Evolutionary conservation across 2,329 filamentous ascomycete genomes (phyloP).

Genomic region (Fusarium coicis): DNA sequence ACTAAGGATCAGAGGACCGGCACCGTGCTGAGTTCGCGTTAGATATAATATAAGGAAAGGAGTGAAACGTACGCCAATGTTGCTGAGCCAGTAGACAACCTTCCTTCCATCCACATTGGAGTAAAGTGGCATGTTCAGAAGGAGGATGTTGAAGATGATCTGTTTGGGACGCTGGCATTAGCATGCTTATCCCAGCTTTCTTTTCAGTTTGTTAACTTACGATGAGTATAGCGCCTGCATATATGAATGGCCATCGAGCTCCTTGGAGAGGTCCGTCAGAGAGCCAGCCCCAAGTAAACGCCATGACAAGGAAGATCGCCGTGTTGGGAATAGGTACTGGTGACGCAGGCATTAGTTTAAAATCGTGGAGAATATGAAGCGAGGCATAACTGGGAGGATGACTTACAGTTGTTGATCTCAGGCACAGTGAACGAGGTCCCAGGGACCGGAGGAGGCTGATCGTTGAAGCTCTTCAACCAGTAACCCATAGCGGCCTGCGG

Average conservation of each 20-base stretch:
- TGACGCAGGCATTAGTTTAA: background rate
- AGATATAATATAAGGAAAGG: background rate
- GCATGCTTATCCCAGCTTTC: too few species aligned
- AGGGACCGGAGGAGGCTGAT: background rate
- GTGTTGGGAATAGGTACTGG: conserved; percentile 23
- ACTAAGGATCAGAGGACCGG: conserved; percentile 36
- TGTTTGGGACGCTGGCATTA: background rate
- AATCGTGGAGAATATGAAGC: too few species aligned
- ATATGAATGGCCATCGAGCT: conserved; percentile 29
- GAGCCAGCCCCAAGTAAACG: conserved; percentile 28
- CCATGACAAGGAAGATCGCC: conserved; percentile 33
- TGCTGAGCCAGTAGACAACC: conserved; percentile 33
- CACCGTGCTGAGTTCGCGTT: background rate
- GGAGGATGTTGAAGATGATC: conserved; percentile 20
- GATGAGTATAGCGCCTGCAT: conserved; percentile 22
- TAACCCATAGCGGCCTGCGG: background rate
- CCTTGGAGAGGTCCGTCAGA: conserved; percentile 30
- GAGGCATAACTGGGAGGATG: background rate
- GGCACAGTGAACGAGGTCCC: background rate
- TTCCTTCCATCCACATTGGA: conserved; percentile 11
- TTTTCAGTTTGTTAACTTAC: background rate
- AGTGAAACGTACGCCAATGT: conserved; percentile 32
- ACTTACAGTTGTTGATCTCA: background rate
- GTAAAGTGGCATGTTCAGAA: conserved; percentile 33
- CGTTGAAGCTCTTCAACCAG: conserved; percentile 8